These are phyloP conservation scores for Amphicarpaea edgeworthii DNA, from an alignment of 306 rosid species.

Conservation along the genomic window DNA sequence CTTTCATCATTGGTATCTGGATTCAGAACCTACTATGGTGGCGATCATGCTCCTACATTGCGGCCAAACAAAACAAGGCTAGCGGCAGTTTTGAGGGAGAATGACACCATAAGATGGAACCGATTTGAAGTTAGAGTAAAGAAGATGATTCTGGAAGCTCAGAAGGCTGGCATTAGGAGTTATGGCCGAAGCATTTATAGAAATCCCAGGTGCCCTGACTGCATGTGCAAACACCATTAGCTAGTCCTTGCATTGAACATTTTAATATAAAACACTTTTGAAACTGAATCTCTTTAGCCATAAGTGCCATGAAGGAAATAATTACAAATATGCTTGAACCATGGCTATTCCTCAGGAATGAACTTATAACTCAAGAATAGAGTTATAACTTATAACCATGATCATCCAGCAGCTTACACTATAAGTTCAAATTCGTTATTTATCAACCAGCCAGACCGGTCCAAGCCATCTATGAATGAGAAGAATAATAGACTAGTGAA, in stretches of 20 bases:
- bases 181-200: slow-evolving; percentile 86
- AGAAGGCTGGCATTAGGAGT: slow-evolving; percentile 62
- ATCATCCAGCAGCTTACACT: no score
- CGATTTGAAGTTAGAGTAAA: slow-evolving; percentile 73
- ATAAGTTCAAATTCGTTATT: no score
- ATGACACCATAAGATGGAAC: slow-evolving; percentile 71
- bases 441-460: no score
- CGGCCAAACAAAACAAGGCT: slow-evolving; percentile 92
- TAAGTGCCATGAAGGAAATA: no score
- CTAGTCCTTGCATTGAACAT: neutral
- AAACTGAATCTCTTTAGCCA: slow-evolving; percentile 25
- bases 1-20: slow-evolving; percentile 95
- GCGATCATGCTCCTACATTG: slow-evolving; percentile 71
- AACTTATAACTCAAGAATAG: no score
- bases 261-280: neutral
- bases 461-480: no score
- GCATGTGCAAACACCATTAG: slow-evolving; percentile 80
- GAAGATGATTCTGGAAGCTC: slow-evolving; percentile 92
- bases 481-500: no score
- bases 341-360: no score
- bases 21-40: slow-evolving; percentile 81
- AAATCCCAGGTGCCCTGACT: slow-evolving; percentile 75
- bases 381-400: no score
- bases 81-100: slow-evolving; percentile 76
- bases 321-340: no score